Evolutionary conservation across 139 green algal genomes (phyloP).

Genomic region (Coelastrella sp.): DNA sequence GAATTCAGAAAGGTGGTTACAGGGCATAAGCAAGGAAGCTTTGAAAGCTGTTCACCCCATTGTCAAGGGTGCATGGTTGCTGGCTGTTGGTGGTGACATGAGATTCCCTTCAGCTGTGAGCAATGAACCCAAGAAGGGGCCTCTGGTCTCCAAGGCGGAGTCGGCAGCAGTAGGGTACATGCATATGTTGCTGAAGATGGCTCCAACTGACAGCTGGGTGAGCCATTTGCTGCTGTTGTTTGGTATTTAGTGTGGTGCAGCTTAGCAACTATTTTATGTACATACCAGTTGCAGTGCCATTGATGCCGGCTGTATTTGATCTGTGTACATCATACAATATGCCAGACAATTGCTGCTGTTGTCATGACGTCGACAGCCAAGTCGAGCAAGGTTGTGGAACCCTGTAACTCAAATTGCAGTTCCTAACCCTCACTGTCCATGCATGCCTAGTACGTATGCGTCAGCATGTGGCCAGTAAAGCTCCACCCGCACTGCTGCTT

Average conservation of each 20-base stretch:
- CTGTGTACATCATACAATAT: no score
- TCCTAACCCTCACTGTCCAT: no score
- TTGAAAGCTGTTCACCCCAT: not conserved
- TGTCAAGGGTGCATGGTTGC: not conserved
- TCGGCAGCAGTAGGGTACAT: not conserved
- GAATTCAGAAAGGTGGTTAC: not conserved
- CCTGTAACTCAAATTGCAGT: no score
- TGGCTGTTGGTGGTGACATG: not conserved
- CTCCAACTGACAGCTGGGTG: not conserved
- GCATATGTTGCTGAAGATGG: not conserved
- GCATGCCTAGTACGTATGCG: no score
- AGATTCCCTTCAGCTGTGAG: not conserved
- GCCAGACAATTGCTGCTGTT: no score
- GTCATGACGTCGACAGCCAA: no score
- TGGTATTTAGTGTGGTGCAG: no score
- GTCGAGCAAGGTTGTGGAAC: no score
- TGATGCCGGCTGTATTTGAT: no score
- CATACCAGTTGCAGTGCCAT: no score
- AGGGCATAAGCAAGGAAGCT: not conserved
- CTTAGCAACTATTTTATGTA: no score
- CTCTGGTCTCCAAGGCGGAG: not conserved
- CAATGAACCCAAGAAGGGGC: not conserved
- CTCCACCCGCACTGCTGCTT: not conserved
- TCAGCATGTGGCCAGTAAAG: no score
- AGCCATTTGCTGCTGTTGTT: not conserved